Percentiles rank a stretch among this genome's conserved stretches.
Conservation (phyloP, 176 grass and related monocot species). For the Eleusine indica region DNA sequence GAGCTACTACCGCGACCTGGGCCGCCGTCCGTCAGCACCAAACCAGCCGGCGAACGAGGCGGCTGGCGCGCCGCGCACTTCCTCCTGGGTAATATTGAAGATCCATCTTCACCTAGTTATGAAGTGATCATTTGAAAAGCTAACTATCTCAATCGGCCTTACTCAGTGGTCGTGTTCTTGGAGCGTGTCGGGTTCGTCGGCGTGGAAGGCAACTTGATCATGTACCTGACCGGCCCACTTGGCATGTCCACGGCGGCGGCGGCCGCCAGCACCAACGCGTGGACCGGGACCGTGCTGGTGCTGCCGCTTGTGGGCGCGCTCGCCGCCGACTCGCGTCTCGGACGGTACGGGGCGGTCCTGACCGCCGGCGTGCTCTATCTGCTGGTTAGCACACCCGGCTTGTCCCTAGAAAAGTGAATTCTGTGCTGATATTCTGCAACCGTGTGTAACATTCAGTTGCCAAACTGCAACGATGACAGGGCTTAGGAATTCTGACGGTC, state of each 20-base stretch:
- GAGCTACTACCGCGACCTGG: not conserved
- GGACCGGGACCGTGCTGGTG: slow-evolving; percentile 45
- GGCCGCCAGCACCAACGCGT: slow-evolving; percentile 49
- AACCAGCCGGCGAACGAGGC: slow-evolving; percentile 17
- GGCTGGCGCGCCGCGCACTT: slow-evolving; percentile 68
- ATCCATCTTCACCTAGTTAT: too few relatives aligned
- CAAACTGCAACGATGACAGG: slow-evolving; percentile 32
- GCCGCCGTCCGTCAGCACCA: not conserved
- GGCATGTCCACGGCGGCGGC: slow-evolving; percentile 53
- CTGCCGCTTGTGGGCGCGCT: slow-evolving; percentile 66
- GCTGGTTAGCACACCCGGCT: slow-evolving; percentile 32
- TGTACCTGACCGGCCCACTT: slow-evolving; percentile 73
- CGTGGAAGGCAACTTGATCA: slow-evolving; percentile 63
- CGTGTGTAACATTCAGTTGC: not conserved
- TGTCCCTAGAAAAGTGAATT: too few relatives aligned
- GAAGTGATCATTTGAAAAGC: too few relatives aligned
- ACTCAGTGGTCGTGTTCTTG: slow-evolving; percentile 39
- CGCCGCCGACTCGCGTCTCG: slow-evolving; percentile 61
- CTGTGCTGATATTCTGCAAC: too few relatives aligned
- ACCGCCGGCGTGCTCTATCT: slow-evolving; percentile 52
- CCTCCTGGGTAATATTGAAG: slow-evolving; percentile 49
- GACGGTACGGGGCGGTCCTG: slow-evolving; percentile 49
- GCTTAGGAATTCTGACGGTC: slow-evolving; percentile 61
- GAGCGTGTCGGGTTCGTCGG: slow-evolving; percentile 68
- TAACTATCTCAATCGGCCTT: too few relatives aligned